Conservation (phyloP, 1,284 basidiomycete species). For the Lentinus polychrous region DNA sequence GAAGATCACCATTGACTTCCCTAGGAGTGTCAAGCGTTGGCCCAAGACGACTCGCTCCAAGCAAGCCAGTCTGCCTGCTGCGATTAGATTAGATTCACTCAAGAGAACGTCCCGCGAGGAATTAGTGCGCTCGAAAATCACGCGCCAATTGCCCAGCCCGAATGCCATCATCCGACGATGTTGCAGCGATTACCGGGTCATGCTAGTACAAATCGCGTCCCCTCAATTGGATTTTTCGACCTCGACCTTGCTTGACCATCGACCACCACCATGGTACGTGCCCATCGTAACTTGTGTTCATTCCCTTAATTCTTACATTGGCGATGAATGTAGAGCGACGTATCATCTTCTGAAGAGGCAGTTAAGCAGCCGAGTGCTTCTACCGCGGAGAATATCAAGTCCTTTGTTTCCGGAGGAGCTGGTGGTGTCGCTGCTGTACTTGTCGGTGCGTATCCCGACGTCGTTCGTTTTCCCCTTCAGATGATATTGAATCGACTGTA, state of each 20-base stretch:
- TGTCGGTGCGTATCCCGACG: conserved; percentile 61
- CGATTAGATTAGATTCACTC: conserved; percentile 2
- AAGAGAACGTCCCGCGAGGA: background rate
- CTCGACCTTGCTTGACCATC: background rate
- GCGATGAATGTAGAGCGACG: conserved; percentile 16
- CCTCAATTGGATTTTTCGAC: background rate
- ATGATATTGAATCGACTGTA: background rate
- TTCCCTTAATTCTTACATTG: too few species aligned
- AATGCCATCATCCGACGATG: background rate
- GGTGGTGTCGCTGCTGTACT: conserved; percentile 85
- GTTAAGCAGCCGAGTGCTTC: conserved; percentile 23
- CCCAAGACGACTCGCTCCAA: background rate
- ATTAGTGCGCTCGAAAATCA: conserved; percentile 7
- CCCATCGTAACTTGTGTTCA: too few species aligned
- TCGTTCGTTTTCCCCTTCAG: background rate
- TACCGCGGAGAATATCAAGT: conserved; percentile 63
- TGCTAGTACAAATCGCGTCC: background rate
- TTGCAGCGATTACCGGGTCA: background rate
- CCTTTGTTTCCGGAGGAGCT: conserved; percentile 87
- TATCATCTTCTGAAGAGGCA: conserved; percentile 19
- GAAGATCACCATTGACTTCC: background rate
- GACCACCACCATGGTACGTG: conserved; percentile 19
- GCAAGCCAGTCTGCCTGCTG: background rate
- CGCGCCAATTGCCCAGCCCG: background rate
- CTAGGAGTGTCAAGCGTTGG: background rate